Evolutionary conservation across 768 basidiomycete species (phyloP), one percentile per base, ranked within the genome.

Genomic region (Serendipita indica): DNA sequence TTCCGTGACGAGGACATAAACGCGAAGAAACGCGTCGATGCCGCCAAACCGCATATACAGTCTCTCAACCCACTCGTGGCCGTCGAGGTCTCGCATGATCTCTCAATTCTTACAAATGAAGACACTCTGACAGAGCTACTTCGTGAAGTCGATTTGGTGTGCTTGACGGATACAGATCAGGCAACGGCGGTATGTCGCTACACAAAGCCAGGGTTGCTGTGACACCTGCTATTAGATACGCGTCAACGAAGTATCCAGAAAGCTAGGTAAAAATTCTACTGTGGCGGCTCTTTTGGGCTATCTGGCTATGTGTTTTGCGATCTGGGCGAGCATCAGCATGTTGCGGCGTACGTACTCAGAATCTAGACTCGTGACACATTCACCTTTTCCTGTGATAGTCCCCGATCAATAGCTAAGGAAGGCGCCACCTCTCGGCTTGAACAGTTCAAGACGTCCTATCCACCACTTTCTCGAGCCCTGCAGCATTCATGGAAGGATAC

Each of bases 271-370:
- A 83, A 88, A 3, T 84, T 98, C 68, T 97, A 96, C 65, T 81
- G 84, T n/a, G 92, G 92, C 1, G 89, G 89, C 10, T 84, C 86
- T 14, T 93, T 90, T 68, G 94, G 94, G 20, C 74, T 93, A 60
- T 73, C 83, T 45, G 94, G 94, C 14, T 99, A 90, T 71, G 89
- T 96, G 65, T 96, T 97, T 67, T 90, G 89, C 62, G 93, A 98
- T 68, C 76, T 99, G 58, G 74, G 92, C 59, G 76, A 79, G 58
- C 94, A 96, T 65, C 83, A 91, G 62, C 90, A 85, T 69, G 80
- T 96, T 62, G 73, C 82, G 45, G 80, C 84, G 94, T 93, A 71
- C 72, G 92, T 69, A 37, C 35, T 49, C 62, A 43, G 33, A n/a
- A n/a, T n/a, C n/a, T n/a, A n/a, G n/a, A n/a, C n/a, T n/a, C n/a